Conservation (phyloP, 495 filamentous ascomycete species). For the Aeminium ludgeri region DNA sequence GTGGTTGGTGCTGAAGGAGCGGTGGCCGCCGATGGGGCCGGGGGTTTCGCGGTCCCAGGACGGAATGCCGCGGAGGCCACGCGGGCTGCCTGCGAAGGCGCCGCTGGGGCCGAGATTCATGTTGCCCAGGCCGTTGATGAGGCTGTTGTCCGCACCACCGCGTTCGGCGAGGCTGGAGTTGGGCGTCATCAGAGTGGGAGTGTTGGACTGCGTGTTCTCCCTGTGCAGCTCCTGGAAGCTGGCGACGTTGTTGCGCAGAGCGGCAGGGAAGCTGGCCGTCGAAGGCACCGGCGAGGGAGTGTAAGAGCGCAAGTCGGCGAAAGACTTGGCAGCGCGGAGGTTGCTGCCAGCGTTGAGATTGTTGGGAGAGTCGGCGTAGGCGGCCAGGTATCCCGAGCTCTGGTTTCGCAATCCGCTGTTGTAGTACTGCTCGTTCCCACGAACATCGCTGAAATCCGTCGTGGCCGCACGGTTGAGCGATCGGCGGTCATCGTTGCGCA, state of each 20-base stretch:
- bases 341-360: slow-evolving; percentile 44
- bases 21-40: slow-evolving; percentile 76
- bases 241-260: slow-evolving; percentile 43
- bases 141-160: slow-evolving; percentile 45
- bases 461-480: slow-evolving; percentile 84
- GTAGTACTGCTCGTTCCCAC: slow-evolving; percentile 52
- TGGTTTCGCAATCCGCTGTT: slow-evolving; percentile 61
- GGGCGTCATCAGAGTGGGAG: slow-evolving; percentile 54
- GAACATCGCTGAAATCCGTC: slow-evolving; percentile 91
- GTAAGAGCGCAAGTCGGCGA: slow-evolving; percentile 86
- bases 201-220: slow-evolving; percentile 45
- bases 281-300: slow-evolving; percentile 88
- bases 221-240: slow-evolving; percentile 25
- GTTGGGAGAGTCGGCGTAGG: slow-evolving; percentile 16
- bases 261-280: slow-evolving; percentile 67
- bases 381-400: slow-evolving; percentile 53
- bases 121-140: slow-evolving; percentile 50
- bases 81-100: slow-evolving; percentile 40
- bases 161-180: slow-evolving; percentile 48
- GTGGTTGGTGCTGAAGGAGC: slow-evolving; percentile 51
- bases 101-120: slow-evolving; percentile 48
- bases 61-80: slow-evolving; percentile 46
- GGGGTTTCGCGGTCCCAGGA: slow-evolving; percentile 45
- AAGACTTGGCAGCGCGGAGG: slow-evolving; percentile 90
- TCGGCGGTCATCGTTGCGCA: slow-evolving; percentile 61